A percentile compares a stretch with the other conserved stretches of the same genome.
phyloP scores from a whole-genome alignment of 306 rosid genomes.

The Glycine latifolia region DNA sequence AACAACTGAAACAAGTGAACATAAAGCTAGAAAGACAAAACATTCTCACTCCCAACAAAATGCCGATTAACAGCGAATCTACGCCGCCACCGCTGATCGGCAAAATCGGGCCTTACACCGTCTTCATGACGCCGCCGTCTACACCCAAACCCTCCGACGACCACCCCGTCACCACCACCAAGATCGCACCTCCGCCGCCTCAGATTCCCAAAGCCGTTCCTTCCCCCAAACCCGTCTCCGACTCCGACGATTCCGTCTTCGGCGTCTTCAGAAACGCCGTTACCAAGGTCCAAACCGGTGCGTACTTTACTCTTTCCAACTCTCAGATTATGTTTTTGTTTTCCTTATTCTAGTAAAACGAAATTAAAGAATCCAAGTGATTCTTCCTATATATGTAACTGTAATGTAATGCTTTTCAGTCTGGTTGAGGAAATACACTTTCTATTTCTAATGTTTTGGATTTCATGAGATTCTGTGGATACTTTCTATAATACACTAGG shows the following conservation, averaged over 20 bases:
- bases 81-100: slow-evolving; percentile 92
- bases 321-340: not conserved
- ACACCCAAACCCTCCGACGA: slow-evolving; percentile 67
- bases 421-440: slow-evolving; percentile 1
- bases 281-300: slow-evolving; percentile 82
- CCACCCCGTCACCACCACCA: slow-evolving; percentile 51
- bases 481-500: not conserved
- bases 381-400: not conserved
- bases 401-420: not conserved
- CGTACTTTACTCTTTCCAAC: slow-evolving; percentile 19
- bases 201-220: slow-evolving; percentile 63
- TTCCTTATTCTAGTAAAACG: too few relatives aligned
- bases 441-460: slow-evolving; percentile 24
- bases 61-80: slow-evolving; percentile 76
- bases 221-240: slow-evolving; percentile 41
- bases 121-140: slow-evolving; percentile 95
- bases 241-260: slow-evolving; percentile 57
- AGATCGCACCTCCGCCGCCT: slow-evolving; percentile 86
- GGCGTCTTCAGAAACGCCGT: slow-evolving; percentile 83
- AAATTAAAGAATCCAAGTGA: not conserved
- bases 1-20: slow-evolving; percentile 30
- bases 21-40: slow-evolving; percentile 33
- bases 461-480: not conserved
- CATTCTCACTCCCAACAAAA: slow-evolving; percentile 38
- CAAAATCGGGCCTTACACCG: slow-evolving; percentile 98